phyloP scores from a whole-genome alignment of 768 basidiomycete species.

The Daedaleopsis nitida region DNA sequence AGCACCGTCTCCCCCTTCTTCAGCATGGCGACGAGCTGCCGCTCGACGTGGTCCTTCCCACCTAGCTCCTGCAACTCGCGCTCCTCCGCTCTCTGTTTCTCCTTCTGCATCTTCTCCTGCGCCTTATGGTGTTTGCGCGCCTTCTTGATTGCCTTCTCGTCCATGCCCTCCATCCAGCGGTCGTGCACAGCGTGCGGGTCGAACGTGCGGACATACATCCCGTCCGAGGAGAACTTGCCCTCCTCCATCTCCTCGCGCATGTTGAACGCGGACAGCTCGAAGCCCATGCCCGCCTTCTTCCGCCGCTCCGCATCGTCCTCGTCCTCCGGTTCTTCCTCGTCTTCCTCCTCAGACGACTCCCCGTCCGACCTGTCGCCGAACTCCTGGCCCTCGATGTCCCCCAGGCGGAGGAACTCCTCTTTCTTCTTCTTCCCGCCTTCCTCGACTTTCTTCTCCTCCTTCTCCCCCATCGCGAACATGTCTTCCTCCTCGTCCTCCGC shows the following conservation, averaged over 20 bases:
- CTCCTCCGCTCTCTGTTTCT: slow-evolving; percentile 73
- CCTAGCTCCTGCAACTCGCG: slow-evolving; percentile 69
- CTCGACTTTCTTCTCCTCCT: slow-evolving; percentile 40
- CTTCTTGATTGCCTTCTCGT: slow-evolving; percentile 82
- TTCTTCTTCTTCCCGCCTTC: slow-evolving; percentile 54
- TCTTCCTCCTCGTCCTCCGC: slow-evolving; percentile 65
- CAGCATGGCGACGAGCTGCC: slow-evolving; percentile 70
- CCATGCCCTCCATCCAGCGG: slow-evolving; percentile 91
- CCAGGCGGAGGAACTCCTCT: slow-evolving; percentile 78
- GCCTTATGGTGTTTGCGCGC: slow-evolving; percentile 76
- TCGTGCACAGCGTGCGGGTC: slow-evolving; percentile 94
- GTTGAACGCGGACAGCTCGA: slow-evolving; percentile 92
- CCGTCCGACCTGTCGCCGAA: slow-evolving; percentile 58
- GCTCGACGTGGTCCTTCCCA: slow-evolving; percentile 62
- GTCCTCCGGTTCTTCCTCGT: slow-evolving; percentile 54
- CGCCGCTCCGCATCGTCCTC: slow-evolving; percentile 78
- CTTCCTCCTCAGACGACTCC: slow-evolving; percentile 43
- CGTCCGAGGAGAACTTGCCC: slow-evolving; percentile 95
- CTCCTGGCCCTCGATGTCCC: slow-evolving; percentile 97
- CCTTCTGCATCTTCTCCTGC: slow-evolving; percentile 71
- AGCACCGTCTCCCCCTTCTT: slow-evolving; percentile 91
- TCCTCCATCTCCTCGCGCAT: slow-evolving; percentile 99
- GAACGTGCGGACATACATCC: slow-evolving; percentile 79
- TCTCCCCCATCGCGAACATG: slow-evolving; percentile 75
- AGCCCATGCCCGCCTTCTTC: slow-evolving; percentile 91